Evolutionary conservation across 106 monocot species (phyloP), one percentile per base, ranked within the genome.

Genomic region (Platanthera zijinensis): DNA sequence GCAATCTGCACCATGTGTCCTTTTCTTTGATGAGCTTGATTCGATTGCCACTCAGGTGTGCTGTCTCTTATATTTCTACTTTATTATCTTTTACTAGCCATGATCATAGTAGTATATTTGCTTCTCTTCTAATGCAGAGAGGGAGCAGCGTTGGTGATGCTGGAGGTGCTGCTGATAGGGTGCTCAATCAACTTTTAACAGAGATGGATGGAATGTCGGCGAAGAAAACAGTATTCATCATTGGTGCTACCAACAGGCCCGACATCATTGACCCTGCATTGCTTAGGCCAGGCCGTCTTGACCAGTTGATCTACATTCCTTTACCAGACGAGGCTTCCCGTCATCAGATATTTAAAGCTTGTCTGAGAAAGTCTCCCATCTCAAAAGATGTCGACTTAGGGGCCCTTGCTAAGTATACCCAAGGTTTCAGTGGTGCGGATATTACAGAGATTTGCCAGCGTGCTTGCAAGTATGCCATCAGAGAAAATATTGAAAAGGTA

Each of bases 121-220:
- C 19, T 11, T 61, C 59, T 21, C 8, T 61, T 21, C 39, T 50
- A 32, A 74, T 81, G 52, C 78, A 95, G 95, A 87, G 95, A 82
- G 92, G 95, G 5, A 88, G 92, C 79, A 95, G 89, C 76, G 84
- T 86, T 57, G 95, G 95, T 19, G 95, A 92, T 85, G 95, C 91
- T 13, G 95, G 95, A 32, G 95, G 95, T 75, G 95, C 95, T 13
- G 92, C 87, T 32, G 95, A 95, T 74, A 87, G 95, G 69, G 95
- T 95, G 12, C 83, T 95, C 4, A 95, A 95, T 72, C 95, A 95
- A 61, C 86, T 95, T 18, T 71, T 95, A 12, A 92, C 95, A 5
- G 95, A 95, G 80, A 95, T 95, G 95, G 95, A 95, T 78, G 95
- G 92, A 70, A 95, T 95, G 95, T 80, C 80, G 68, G 92, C 89